phyloP scores from a whole-genome alignment of 140 eudicot species.

The Artemisia princeps region DNA sequence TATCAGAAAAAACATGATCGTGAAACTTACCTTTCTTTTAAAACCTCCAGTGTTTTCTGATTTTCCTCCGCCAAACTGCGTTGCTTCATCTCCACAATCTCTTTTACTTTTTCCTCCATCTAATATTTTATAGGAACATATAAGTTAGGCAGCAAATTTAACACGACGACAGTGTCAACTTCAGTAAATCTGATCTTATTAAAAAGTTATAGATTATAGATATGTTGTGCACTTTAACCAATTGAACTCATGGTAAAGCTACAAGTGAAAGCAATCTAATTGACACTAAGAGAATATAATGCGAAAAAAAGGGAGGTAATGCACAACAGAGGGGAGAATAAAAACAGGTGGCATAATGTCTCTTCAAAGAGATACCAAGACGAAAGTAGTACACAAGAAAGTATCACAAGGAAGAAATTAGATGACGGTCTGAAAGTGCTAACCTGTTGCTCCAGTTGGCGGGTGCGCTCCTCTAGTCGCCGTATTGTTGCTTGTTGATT shows the following conservation, averaged over 20 bases:
- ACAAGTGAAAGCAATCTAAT: background rate
- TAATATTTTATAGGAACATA: constrained; percentile 22
- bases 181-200: background rate
- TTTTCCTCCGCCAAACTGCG: constrained; percentile 98
- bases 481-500: constrained; percentile 95
- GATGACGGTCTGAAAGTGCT: constrained; percentile 7
- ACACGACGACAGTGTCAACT: constrained; percentile 10
- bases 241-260: too few species aligned
- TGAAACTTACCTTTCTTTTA: constrained; percentile 69
- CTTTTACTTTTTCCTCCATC: constrained; percentile 99
- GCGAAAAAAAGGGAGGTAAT: background rate
- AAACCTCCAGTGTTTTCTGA: constrained; percentile 76
- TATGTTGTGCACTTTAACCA: too few species aligned
- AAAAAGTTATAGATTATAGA: too few species aligned
- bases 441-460: constrained; percentile 93
- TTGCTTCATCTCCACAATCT: constrained; percentile 90
- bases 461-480: constrained; percentile 89
- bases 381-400: background rate
- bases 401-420: background rate
- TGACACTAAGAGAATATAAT: background rate
- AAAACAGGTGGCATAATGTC: background rate
- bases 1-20: too few species aligned
- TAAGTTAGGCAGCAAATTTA: constrained; percentile 14
- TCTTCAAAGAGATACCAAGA: background rate
- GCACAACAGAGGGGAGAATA: background rate